Evolutionary conservation across 352 stramenopile species (phyloP).

Genomic region (Globisporangium canariense): DNA sequence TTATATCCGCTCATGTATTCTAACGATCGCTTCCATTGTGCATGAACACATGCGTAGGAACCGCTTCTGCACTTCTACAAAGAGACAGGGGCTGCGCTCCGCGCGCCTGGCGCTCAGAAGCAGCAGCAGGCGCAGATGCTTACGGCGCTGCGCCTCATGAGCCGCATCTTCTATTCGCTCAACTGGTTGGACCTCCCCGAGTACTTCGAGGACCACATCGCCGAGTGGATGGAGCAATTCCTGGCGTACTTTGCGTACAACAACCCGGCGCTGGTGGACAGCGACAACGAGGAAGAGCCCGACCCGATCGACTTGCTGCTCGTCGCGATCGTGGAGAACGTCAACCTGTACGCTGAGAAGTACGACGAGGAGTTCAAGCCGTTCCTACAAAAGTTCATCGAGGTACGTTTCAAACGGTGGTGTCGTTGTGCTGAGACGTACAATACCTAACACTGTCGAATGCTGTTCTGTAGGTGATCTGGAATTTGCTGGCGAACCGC

Average conservation of each 20-base stretch:
- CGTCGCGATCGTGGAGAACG: constrained; percentile 96
- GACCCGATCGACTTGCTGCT: constrained; percentile 92
- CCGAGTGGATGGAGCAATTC: constrained; percentile 96
- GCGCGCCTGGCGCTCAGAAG: constrained; percentile 29
- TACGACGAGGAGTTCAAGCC: constrained; percentile 99
- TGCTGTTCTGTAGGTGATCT: constrained; percentile 38
- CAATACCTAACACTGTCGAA: not conserved
- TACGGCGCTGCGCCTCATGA: constrained; percentile 88
- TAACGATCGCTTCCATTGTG: not conserved
- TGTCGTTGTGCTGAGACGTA: not conserved
- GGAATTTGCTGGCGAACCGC: constrained; percentile 67
- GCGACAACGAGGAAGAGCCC: constrained; percentile 90
- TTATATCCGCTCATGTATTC: constrained; percentile 1
- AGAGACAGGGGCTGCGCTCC: constrained; percentile 55
- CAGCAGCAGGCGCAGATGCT: constrained; percentile 73
- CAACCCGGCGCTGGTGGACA: constrained; percentile 90
- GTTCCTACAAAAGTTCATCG: constrained; percentile 94
- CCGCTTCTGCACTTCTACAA: constrained; percentile 78
- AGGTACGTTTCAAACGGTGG: constrained; percentile 20
- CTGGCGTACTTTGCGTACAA: constrained; percentile 93
- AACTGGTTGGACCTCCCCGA: constrained; percentile 99
- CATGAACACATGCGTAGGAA: constrained; percentile 23
- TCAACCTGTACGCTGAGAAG: constrained; percentile 97
- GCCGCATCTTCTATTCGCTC: constrained; percentile 98
- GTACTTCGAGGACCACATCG: constrained; percentile 99